Conservation (phyloP, 2,329 filamentous ascomycete genomes). For the Pseudonectria foliicola region DNA sequence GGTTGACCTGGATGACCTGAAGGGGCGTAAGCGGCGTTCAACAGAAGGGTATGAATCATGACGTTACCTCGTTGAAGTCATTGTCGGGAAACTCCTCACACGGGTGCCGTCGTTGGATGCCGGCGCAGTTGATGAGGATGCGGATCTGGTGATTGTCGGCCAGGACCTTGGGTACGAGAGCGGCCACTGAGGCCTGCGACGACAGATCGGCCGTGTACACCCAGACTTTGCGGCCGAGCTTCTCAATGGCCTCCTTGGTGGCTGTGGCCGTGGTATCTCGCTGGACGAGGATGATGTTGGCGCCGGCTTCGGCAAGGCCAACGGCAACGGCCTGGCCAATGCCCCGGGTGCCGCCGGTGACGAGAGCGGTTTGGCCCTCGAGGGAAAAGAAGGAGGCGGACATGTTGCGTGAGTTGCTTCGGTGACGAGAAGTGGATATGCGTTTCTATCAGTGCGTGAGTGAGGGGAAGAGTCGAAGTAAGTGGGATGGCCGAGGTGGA, state of each 20-base stretch:
- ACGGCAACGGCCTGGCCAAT: slow-evolving; percentile 52
- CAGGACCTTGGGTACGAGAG: slow-evolving; percentile 54
- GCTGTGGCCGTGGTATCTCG: slow-evolving; percentile 34
- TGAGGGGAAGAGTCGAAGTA: slow-evolving; percentile 5
- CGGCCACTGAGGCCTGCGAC: slow-evolving; percentile 50
- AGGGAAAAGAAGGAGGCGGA: slow-evolving; percentile 43
- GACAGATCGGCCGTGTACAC: slow-evolving; percentile 67
- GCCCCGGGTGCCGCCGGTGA: slow-evolving; percentile 51
- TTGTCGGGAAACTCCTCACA: slow-evolving; percentile 66
- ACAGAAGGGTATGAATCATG: not conserved
- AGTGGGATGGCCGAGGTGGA: not conserved
- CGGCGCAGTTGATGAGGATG: slow-evolving; percentile 80
- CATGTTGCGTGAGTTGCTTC: no score
- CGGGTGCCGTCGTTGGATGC: slow-evolving; percentile 74
- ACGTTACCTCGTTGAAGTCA: slow-evolving; percentile 63
- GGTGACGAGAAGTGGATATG: not conserved
- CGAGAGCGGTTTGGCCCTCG: slow-evolving; percentile 47
- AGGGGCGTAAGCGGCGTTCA: slow-evolving; percentile 1
- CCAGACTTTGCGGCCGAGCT: slow-evolving; percentile 56
- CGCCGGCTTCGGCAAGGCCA: slow-evolving; percentile 51
- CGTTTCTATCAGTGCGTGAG: not conserved
- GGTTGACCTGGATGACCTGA: slow-evolving; percentile 77
- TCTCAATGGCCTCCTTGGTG: slow-evolving; percentile 56
- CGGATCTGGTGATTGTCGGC: slow-evolving; percentile 58
- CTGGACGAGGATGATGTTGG: slow-evolving; percentile 50